Base-by-base conservation (phyloP, 306 rosid species). In the Cucurbita moschata region DNA sequence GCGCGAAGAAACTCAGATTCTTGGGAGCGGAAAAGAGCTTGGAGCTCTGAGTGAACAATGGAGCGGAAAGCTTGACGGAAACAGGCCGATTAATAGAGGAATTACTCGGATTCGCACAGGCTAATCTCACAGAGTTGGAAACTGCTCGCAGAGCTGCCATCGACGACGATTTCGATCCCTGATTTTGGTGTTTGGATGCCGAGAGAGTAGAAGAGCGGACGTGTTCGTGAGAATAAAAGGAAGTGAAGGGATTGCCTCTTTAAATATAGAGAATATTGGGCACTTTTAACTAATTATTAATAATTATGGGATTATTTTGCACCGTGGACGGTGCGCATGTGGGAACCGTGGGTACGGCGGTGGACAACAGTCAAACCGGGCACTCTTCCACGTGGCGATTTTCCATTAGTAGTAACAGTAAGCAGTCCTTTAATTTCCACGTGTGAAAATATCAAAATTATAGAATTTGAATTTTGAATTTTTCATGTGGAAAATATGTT, bases 21-120 rank as follows among this genome's bases (percentile, higher is more conserved):
- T 65, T 70, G 1, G 75, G 63, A 46, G 53, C 12, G 39, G 78
- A 39, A 39, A 56, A 58, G 49, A 85, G 80, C 35, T 77, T 87
- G 77, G 84, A 81, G 49, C 37, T 30, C 39, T 7, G 53, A 42
- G 82, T n/a, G 76, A 77, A 65, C 66, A 68, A 66, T 4, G 79
- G 30, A 58, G 50, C 19, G 7, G 85, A 55, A 14, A 87, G 76
- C 43, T 75, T 37, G 63, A 70, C 47, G 60, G 74, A 70, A 50
- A 30, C 46, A 23, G 59, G 60, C 3, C 59, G 44, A 70, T 49
- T 70, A 14, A 53, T 10, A 10, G 59, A 47, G 44, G 74, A 50
- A 14, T 50, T 70, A 4, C 30, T 15, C 44, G 58, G 74, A 14
- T 5, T 70, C 19, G 15, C 21, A 19, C 7, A 15, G 46, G 46